These are phyloP conservation scores for Skeletonema grethae DNA, from an alignment of 108 stramenopile species.

Conservation along the genomic window DNA sequence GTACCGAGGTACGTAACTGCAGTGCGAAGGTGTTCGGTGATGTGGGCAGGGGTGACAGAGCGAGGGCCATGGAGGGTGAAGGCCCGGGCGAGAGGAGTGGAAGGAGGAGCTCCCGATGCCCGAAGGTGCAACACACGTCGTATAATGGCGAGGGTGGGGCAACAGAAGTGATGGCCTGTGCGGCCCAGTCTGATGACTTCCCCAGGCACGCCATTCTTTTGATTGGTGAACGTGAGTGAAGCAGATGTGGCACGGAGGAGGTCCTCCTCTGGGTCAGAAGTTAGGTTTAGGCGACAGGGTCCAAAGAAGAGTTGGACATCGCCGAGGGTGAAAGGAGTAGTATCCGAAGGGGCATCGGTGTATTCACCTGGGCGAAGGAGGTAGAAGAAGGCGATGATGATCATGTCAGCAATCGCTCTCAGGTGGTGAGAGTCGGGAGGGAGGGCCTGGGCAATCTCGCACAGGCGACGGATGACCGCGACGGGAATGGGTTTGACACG, in stretches of 20 bases:
- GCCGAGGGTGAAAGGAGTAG: constrained; percentile 20
- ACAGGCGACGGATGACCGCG: not conserved
- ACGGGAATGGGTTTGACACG: constrained; percentile 10
- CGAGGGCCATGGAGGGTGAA: not conserved
- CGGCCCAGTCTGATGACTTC: constrained; percentile 46
- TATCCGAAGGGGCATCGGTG: constrained; percentile 19
- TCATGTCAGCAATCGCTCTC: constrained; percentile 6
- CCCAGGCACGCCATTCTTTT: constrained; percentile 44
- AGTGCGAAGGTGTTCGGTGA: constrained; percentile 10
- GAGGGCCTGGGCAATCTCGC: constrained; percentile 15
- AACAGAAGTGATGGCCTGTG: constrained; percentile 40
- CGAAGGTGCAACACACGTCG: constrained; percentile 29
- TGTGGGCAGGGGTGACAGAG: not conserved
- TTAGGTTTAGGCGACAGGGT: not conserved
- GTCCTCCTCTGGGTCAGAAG: constrained; percentile 1
- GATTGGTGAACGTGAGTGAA: constrained; percentile 30
- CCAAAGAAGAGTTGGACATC: constrained; percentile 30
- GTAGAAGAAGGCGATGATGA: constrained; percentile 33
- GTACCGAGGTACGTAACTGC: constrained; percentile 19
- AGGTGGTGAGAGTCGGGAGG: not conserved
- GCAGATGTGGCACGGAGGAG: constrained; percentile 16
- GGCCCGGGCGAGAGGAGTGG: constrained; percentile 17
- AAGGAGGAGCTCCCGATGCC: not conserved
- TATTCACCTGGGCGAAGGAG: constrained; percentile 49
- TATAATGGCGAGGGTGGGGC: constrained; percentile 43